These are phyloP conservation scores for Linaria vulgaris DNA, from an alignment of 257 asterid species.

Conservation along the genomic window DNA sequence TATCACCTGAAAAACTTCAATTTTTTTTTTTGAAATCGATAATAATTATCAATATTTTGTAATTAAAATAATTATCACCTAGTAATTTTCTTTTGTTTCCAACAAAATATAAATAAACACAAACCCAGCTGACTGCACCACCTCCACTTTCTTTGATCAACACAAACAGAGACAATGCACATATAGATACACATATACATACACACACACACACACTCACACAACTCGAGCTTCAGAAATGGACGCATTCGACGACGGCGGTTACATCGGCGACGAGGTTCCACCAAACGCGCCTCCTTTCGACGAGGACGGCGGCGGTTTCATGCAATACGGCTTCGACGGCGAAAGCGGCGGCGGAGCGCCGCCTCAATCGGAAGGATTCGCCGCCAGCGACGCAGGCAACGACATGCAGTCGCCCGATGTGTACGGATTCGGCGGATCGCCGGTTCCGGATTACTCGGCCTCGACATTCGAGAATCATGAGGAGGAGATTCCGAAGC, in stretches of 20 bases:
- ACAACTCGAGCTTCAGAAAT: slow-evolving; percentile 20
- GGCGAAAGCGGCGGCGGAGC: slow-evolving; percentile 32
- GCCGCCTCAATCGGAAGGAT: slow-evolving; percentile 42
- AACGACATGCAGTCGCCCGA: slow-evolving; percentile 35
- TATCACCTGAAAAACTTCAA: too few species aligned
- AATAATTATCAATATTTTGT: too few species aligned
- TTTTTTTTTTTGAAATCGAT: too few species aligned
- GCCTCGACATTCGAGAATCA: slow-evolving; percentile 32
- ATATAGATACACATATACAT: too few species aligned
- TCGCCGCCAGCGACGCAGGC: slow-evolving; percentile 20
- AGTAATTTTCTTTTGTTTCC: too few species aligned
- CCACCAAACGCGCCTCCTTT: slow-evolving; percentile 32
- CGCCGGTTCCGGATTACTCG: slow-evolving; percentile 21
- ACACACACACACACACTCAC: slow-evolving; percentile 1
- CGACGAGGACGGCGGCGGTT: slow-evolving; percentile 32
- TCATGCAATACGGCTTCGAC: slow-evolving; percentile 42
- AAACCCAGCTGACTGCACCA: too few species aligned
- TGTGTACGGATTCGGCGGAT: slow-evolving; percentile 32
- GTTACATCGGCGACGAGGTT: slow-evolving; percentile 38
- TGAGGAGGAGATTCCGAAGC: slow-evolving; percentile 39
- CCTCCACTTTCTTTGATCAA: too few species aligned
- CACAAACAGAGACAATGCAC: too few species aligned
- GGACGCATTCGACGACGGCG: slow-evolving; percentile 57
- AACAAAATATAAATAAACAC: too few species aligned
- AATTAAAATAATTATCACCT: too few species aligned